Evolutionary conservation across 768 basidiomycete species (phyloP).

Genomic region (Auricularia sp.): DNA sequence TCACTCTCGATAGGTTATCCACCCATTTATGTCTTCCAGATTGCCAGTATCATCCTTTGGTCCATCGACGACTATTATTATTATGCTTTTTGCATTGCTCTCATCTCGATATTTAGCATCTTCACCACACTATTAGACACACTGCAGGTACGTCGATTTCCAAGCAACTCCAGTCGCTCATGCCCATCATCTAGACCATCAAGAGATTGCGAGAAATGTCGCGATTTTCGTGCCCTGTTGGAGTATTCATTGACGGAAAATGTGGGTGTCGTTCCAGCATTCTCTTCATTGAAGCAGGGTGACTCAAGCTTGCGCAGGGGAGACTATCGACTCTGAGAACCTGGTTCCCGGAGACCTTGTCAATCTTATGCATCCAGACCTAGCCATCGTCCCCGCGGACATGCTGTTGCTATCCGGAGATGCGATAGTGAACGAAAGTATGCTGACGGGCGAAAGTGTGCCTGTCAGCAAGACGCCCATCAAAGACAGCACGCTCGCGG

Average conservation of each 20-base stretch:
- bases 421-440: conserved; percentile 96
- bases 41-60: conserved; percentile 91
- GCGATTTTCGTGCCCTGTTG: conserved; percentile 68
- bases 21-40: conserved; percentile 99
- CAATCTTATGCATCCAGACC: conserved; percentile 68
- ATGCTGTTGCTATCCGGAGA: conserved; percentile 89
- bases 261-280: conserved; percentile 39
- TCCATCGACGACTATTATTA: conserved; percentile 92
- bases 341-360: conserved; percentile 90
- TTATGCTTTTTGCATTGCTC: conserved; percentile 91
- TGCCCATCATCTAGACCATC: conserved; percentile 53
- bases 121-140: conserved; percentile 84
- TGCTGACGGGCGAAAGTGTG: conserved; percentile 98
- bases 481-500: conserved; percentile 64
- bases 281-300: neutral
- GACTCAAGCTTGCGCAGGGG: conserved; percentile 37
- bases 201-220: conserved; percentile 95
- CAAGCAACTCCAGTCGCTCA: neutral
- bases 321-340: conserved; percentile 56
- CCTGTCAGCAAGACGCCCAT: conserved; percentile 87
- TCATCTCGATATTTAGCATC: conserved; percentile 82
- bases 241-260: conserved; percentile 53
- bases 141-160: conserved; percentile 49
- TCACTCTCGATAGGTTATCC: conserved; percentile 52
- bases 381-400: conserved; percentile 77